These are phyloP conservation scores for Lachancea sp. DNA, from an alignment of 805 yeast species.

Conservation along the genomic window DNA sequence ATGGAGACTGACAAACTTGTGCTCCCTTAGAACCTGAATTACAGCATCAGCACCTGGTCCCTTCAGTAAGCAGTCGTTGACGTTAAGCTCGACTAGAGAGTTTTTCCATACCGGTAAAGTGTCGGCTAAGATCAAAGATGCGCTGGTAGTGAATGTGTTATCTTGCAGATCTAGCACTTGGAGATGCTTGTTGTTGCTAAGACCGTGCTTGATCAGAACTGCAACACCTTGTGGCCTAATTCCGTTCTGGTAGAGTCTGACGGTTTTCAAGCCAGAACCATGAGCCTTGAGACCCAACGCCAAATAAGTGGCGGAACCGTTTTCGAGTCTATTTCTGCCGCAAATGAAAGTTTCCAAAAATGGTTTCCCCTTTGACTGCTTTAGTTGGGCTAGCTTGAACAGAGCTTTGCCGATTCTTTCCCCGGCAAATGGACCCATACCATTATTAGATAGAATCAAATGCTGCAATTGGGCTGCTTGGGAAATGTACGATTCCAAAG, in stretches of 20 bases:
- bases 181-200: conserved; percentile 53
- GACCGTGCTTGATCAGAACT: conserved; percentile 65
- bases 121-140: conserved; percentile 59
- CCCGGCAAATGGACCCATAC: conserved; percentile 98
- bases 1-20: conserved; percentile 41
- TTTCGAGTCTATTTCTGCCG: conserved; percentile 95
- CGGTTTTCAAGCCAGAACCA: conserved; percentile 53
- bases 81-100: conserved; percentile 64
- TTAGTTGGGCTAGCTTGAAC: conserved; percentile 60
- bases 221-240: conserved; percentile 91
- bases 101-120: conserved; percentile 56
- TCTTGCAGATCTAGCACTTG: conserved; percentile 83
- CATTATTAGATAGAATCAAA: conserved; percentile 85
- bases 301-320: conserved; percentile 83
- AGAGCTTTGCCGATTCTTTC: conserved; percentile 86
- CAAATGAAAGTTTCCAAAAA: conserved; percentile 82
- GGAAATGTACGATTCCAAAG: conserved; percentile 70
- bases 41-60: conserved; percentile 63
- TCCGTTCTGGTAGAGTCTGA: conserved; percentile 91
- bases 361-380: conserved; percentile 40
- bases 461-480: conserved; percentile 77
- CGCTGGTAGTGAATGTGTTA: conserved; percentile 76
- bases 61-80: conserved; percentile 84
- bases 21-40: conserved; percentile 42
- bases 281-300: conserved; percentile 82